Evolutionary conservation across 1,139 yeast species (phyloP).

Genomic region (Sugiyamaella japonica): DNA sequence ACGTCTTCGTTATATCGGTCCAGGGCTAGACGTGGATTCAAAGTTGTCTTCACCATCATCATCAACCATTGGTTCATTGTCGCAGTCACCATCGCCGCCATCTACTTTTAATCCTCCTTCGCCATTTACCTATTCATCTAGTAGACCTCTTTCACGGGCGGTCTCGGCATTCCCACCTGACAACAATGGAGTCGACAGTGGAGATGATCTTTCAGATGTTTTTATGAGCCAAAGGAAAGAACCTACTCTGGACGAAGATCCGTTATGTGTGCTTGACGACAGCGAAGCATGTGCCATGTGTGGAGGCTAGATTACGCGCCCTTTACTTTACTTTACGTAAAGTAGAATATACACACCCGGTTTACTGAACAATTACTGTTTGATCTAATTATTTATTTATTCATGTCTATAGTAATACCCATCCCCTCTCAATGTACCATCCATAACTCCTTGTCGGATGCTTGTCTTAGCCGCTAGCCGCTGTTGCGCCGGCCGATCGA

Average conservation of each 20-base stretch:
- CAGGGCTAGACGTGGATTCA: background rate
- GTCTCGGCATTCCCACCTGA: constrained; percentile 1
- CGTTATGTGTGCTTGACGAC: constrained; percentile 1
- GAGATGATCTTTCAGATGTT: background rate
- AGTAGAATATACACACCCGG: too few relatives aligned
- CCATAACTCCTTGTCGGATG: too few relatives aligned
- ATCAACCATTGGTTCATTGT: background rate
- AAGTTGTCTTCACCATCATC: constrained; percentile 6
- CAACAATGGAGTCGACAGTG: background rate
- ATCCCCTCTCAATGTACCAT: background rate
- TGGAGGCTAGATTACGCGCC: constrained; percentile 59
- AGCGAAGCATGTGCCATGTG: constrained; percentile 83
- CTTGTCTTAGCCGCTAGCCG: too few relatives aligned
- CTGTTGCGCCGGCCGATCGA: too few relatives aligned
- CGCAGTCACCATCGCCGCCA: constrained; percentile 2
- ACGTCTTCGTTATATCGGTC: constrained; percentile 12
- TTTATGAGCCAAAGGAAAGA: background rate
- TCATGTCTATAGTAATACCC: background rate
- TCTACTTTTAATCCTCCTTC: constrained; percentile 4
- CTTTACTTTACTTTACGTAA: background rate
- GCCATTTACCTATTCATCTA: constrained; percentile 23
- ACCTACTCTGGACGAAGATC: background rate
- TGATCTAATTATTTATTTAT: background rate
- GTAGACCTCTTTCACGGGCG: constrained; percentile 25
- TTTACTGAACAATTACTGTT: too few relatives aligned